Evolutionary conservation across 768 basidiomycete genomes (phyloP).

Genomic region (Cystoderma amianthinum): DNA sequence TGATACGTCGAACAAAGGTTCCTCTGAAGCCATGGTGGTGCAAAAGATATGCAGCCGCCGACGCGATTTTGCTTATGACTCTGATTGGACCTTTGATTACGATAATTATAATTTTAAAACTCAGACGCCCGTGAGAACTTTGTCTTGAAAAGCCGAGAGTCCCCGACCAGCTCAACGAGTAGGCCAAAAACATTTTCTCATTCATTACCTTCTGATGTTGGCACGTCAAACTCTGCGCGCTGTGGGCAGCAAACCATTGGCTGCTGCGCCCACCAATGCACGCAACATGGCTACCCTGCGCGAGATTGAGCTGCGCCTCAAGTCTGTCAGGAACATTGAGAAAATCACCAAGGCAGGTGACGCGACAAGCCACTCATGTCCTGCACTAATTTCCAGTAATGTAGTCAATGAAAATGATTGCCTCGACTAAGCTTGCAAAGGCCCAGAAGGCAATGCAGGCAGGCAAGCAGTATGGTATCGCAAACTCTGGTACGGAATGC

Average conservation of each 20-base stretch:
- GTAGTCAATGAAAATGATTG: slow-evolving; percentile 99
- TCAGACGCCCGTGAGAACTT: slow-evolving; percentile 24
- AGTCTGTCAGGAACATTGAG: slow-evolving; percentile 97
- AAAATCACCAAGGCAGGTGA: slow-evolving; percentile 97
- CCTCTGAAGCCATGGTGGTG: slow-evolving; percentile 49
- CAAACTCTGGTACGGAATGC: slow-evolving; percentile 70
- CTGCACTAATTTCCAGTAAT: neutral
- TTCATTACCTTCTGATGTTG: slow-evolving; percentile 26
- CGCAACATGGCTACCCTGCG: slow-evolving; percentile 96
- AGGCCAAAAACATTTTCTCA: slow-evolving; percentile 13
- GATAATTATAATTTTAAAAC: slow-evolving; percentile 12
- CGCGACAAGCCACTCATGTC: slow-evolving; percentile 18
- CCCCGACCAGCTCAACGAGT: slow-evolving; percentile 33
- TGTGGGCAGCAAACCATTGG: slow-evolving; percentile 24
- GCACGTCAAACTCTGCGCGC: slow-evolving; percentile 39
- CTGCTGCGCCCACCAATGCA: slow-evolving; percentile 42
- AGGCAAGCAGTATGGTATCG: slow-evolving; percentile 89
- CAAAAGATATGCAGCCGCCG: neutral
- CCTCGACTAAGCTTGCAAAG: slow-evolving; percentile 92
- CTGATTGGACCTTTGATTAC: slow-evolving; percentile 4
- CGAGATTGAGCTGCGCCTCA: slow-evolving; percentile 93
- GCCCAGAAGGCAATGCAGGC: slow-evolving; percentile 90
- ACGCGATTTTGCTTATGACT: neutral
- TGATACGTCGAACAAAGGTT: slow-evolving; percentile 78
- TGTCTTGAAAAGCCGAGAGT: slow-evolving; percentile 28